A percentile compares a stretch with the other conserved stretches of the same genome.
phyloP scores from a whole-genome alignment of 345 rosid species.

The Eucalyptus pumila region DNA sequence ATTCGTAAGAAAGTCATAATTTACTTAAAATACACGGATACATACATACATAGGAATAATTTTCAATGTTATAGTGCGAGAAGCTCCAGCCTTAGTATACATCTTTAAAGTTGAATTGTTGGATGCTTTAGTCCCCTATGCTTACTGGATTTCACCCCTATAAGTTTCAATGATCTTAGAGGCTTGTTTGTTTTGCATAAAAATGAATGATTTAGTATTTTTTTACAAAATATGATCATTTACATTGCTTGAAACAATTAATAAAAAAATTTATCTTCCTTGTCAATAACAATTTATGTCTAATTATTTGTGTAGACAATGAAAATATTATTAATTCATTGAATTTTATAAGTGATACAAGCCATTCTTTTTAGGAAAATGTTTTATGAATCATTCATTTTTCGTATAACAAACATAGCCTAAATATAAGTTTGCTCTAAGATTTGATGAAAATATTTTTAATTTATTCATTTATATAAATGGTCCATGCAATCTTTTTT shows the following conservation, averaged over 20 bases:
- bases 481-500: no score
- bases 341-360: no score
- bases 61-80: not conserved
- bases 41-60: not conserved
- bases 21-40: not conserved
- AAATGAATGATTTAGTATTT: no score
- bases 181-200: not conserved
- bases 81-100: not conserved
- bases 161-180: not conserved
- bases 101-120: not conserved
- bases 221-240: no score
- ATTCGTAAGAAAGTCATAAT: not conserved
- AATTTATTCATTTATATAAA: no score
- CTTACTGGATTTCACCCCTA: not conserved
- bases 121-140: not conserved
- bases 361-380: no score
- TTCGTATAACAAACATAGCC: not conserved
- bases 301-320: not conserved
- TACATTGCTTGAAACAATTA: not conserved
- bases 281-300: not conserved
- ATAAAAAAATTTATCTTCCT: not conserved
- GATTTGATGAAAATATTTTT: no score
- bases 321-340: no score
- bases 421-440: not conserved
- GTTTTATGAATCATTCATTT: no score